Base-by-base conservation (phyloP, 192 early-diverging fungal species). In the Coemansia sp. region DNA sequence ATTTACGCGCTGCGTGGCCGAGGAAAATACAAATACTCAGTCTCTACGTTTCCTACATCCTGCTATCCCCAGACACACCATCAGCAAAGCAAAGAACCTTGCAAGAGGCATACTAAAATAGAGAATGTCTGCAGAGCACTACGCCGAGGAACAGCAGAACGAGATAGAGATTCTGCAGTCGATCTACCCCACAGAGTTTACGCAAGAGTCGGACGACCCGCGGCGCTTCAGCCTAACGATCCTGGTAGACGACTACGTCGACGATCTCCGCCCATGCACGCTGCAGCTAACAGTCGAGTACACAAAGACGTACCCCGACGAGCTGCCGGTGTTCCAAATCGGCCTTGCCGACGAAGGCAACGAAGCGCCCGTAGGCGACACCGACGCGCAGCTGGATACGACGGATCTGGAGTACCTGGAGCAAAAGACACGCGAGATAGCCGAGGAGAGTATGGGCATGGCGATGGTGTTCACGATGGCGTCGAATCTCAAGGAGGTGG, bases 401-500 rank as follows among this genome's bases (percentile, higher is more conserved):
- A 28, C 25, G 7, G 81, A 83, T 28, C 23, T 75, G 30, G 70
- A 75, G 45, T 55, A 65, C 20, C 50, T 81, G 10, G 75, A 70
- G 8, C 45, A 55, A 6, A 57, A 77, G 45, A 55, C 61, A 9
- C 62, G 80, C 19, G 60, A 59, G 16, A 66, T 65, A 16, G 69
- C 75, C 60, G 87, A 91, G 52, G 86, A 90, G 46, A 86, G 85
- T 64, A 64, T 94, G 51, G 95, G 95, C 22, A 95, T 96, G 90
- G 92, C 86, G 39, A 94, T 95, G 91, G 84, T 93, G 23, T 98
- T 98, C 69, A 85, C 86, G 24, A 83, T 98, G 83, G 87, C 85
- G 4, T 82, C 88, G 3, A 67, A 77, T 3, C 82, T 93, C 16
- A 91, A 91, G 65, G 95, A 98, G 61, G 66, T 64, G 0, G 61